Evolutionary conservation across 306 rosid genomes (phyloP).

Genomic region (Cajanus cajan): DNA sequence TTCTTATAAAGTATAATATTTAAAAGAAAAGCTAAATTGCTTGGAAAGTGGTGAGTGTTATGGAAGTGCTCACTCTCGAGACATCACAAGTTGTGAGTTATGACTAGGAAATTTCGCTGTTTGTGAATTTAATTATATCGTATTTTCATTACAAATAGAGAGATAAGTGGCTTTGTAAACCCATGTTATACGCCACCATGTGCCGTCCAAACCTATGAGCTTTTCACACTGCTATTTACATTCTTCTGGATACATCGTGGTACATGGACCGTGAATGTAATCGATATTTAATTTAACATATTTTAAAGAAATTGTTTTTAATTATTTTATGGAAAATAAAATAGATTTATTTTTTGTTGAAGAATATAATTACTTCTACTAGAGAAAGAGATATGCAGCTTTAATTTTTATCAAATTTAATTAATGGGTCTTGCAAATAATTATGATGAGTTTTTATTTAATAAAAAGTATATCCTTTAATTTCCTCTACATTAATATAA

Average conservation of each 20-base stretch:
- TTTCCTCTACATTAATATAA: too few species aligned
- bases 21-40: slow-evolving; percentile 10
- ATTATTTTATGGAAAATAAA: too few species aligned
- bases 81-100: not conserved
- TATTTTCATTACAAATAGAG: not conserved
- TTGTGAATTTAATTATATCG: not conserved
- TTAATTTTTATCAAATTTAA: too few species aligned
- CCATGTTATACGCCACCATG: not conserved
- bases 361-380: too few species aligned
- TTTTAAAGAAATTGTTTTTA: too few species aligned
- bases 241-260: not conserved
- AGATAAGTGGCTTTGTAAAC: not conserved
- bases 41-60: not conserved
- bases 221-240: not conserved
- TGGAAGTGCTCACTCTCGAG: not conserved
- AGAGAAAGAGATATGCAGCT: too few species aligned
- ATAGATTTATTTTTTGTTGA: too few species aligned
- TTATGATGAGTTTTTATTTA: too few species aligned
- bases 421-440: too few species aligned
- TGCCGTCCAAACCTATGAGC: not conserved
- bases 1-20: not conserved
- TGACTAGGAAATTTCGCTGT: slow-evolving; percentile 10
- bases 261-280: not conserved
- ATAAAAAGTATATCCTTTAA: too few species aligned
- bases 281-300: too few species aligned